Evolutionary conservation across 306 rosid genomes (phyloP), one percentile per base, ranked within the genome.

Genomic region (Mimosa bimucronata): DNA sequence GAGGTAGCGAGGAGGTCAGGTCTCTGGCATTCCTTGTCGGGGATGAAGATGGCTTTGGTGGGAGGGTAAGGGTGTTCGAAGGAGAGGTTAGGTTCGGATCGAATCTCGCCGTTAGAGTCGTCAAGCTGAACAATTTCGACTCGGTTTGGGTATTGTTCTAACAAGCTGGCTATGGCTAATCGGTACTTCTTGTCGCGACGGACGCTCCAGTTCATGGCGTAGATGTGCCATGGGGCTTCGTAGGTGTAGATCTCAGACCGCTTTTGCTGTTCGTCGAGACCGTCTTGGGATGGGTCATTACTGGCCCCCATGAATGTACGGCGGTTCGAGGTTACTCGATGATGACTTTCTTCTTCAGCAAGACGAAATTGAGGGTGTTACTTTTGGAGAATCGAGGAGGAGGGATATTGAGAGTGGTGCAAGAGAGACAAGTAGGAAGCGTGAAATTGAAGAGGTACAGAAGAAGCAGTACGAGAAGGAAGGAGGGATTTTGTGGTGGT

Each of bases 171-270:
- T 28, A 95, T 91, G 77, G 98, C 99, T 1, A 95, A 77, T 0
- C 99, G 97, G 87, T 95, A 93, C 85, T 93, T 93, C 82, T 93
- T 93, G 89, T 93, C 99, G 14, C 97, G 94, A 2, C 99, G 98
- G 77, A 95, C 99, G 50, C 98, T 93, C 99, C 99, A 95, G 86
- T 95, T 95, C 99, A 95, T 95, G 80, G 99, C 93, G 86, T 91
- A 95, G 83, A 95, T 90, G 80, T 90, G 96, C 99, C 99, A 95
- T 0, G 97, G 96, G 0, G 99, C 99, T 55, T 95, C 99, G 83
- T 95, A 95, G 0, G 99, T 95, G 85, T 95, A 95, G 91, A 95
- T 95, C 87, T 95, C 99, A 0, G 99, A 95, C 0, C 99, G 92
- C 77, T 95, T 95, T 77, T 93, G 99, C 84, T 95, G 98, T 79